Evolutionary conservation across 2,329 filamentous ascomycete genomes (phyloP), one percentile per base, ranked within the genome.

Genomic region (Aspergillus terreus): DNA sequence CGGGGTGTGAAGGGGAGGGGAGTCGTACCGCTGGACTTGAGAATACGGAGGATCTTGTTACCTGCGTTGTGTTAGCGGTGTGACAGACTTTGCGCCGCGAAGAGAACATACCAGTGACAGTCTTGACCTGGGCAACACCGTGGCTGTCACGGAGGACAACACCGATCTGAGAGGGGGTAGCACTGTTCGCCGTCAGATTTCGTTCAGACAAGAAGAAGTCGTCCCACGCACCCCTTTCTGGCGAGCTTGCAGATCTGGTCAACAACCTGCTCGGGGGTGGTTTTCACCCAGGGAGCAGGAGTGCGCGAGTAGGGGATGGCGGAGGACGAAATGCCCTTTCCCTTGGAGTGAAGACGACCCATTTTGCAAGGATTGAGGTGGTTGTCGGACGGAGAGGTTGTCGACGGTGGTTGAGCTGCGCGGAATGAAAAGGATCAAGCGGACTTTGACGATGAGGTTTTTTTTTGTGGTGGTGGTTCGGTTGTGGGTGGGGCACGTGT

Each of bases 11-110:
- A 44, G 49, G 38, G 54, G 50, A 49, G 57, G 52, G 47, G 50
- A 56, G 61, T 53, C 82, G 78, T 97, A 97, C 94, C 94, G 78
- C 83, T 89, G 69, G 88, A 88, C 87, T 96, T 97, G 69, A 99
- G 85, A 81, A 99, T 97, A 78, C 94, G 88, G 73, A 99, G 90
- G 76, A 99, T 96, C 85, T 96, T 95, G 90, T 99, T 99, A 81
- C 94, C 92, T 92, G 25, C 43, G 15, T 66, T 60, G n/a, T 61
- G 63, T 44, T 43, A 17, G n/a, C 42, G 6, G 12, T 0, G 19
- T 45, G n/a, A 33, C 21, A 2, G 12, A 27, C 3, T 19, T 41
- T 19, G 21, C 21, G 9, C n/a, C 25, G 11, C n/a, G n/a, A 6
- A 17, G n/a, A 19, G 1, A 46, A 53, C 87, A 72, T 89, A 95